These are phyloP conservation scores for Nemania sp. DNA, from an alignment of 2,329 filamentous ascomycete genomes.

Conservation along the genomic window DNA sequence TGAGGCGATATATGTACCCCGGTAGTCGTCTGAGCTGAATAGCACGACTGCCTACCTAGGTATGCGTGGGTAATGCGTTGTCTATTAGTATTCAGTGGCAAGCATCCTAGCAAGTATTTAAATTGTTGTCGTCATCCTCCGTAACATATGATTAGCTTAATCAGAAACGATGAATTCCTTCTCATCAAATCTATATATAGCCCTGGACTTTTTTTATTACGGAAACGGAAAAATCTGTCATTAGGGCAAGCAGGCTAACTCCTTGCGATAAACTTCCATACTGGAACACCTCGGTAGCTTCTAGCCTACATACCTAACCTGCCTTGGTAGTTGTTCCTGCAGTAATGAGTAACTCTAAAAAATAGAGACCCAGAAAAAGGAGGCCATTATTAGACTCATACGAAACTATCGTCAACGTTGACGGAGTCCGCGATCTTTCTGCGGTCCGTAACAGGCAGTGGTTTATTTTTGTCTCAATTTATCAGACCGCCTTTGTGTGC, in stretches of 20 bases:
- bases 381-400: not conserved
- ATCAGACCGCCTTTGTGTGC: constrained; percentile 26
- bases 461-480: constrained; percentile 38
- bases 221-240: constrained; percentile 26
- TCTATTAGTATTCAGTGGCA: constrained; percentile 8
- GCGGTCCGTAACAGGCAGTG: constrained; percentile 19
- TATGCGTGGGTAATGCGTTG: no score
- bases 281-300: not conserved
- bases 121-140: constrained; percentile 24
- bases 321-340: no score
- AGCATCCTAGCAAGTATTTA: constrained; percentile 8
- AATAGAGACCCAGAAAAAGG: not conserved
- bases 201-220: not conserved
- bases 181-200: constrained; percentile 38
- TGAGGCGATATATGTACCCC: not conserved
- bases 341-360: not conserved
- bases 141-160: constrained; percentile 14
- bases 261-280: not conserved
- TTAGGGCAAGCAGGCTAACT: constrained; percentile 10
- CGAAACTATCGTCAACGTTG: constrained; percentile 10
- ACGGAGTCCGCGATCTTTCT: constrained; percentile 32
- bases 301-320: not conserved
- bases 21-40: not conserved
- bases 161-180: constrained; percentile 26
- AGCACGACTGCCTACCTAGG: no score